Evolutionary conservation across 176 grass and related monocot species (phyloP), one percentile per base, ranked within the genome.

Genomic region (Olyra latifolia): DNA sequence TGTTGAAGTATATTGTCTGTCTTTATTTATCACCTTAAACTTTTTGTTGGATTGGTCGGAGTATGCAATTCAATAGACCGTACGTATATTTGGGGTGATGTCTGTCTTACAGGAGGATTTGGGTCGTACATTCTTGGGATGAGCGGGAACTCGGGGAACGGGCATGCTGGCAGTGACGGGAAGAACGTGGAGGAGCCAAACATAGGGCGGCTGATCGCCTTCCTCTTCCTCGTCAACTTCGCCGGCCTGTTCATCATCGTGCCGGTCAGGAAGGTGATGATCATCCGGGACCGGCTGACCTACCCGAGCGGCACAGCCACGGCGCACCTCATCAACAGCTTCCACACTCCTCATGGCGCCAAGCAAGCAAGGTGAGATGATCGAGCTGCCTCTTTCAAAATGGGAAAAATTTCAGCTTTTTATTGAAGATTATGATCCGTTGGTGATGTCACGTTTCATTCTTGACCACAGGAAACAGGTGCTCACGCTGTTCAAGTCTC

Each of bases 281-380:
- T 89, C 41, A 58, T 89, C 55, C 69, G 61, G 2, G 80, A 89
- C 68, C 78, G 52, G 57, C 57, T 89, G 5, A 85, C 82, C 2
- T 89, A 84, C 64, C 87, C 80, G 25, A 88, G 87, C 46, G 87
- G 87, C 12, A 84, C 66, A 7, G 87, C 87, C 13, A 88, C 87
- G 0, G 87, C 87, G 50, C 75, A 84, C 71, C 41, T 88, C n/a
- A 88, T 88, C 39, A 88, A 88, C 61, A 79, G 87, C 75, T 84
- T 88, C 56, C 87, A 88, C 30, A 84, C 87, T 10, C 81, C 81
- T 2, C 74, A 75, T 25, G 87, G 87, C 16, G 87, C 67, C 15
- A 14, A 67, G 0, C 58, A 67, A 22, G 87, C 87, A 45, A 88
- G 63, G 87, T 68, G 13, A 44, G 42, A 44, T n/a, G 42, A 44